A percentile compares a stretch with the other conserved stretches of the same genome.
Evolutionary conservation across 306 rosid genomes (phyloP).

Genomic region (Dryas drummondii): DNA sequence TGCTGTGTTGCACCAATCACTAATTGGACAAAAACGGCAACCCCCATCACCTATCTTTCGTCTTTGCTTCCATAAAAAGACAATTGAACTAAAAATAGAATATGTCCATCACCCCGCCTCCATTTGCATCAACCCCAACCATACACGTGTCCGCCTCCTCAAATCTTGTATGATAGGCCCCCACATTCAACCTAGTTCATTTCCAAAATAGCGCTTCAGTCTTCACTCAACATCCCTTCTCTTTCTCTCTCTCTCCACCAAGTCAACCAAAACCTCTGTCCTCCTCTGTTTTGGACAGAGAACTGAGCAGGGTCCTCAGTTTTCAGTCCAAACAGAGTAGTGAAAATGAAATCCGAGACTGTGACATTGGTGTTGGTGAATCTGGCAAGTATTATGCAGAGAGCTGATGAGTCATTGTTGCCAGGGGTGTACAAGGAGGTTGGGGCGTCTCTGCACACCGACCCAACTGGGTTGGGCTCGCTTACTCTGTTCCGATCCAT

Average conservation of each 20-base stretch:
- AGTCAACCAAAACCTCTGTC: constrained; percentile 12
- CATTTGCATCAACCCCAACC: neutral
- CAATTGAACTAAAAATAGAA: neutral
- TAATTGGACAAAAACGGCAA: no score
- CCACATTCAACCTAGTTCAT: neutral
- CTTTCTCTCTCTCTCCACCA: no score
- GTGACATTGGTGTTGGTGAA: constrained; percentile 63
- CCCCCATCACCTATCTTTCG: no score
- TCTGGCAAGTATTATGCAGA: constrained; percentile 67
- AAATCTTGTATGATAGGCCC: neutral
- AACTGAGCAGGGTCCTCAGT: neutral
- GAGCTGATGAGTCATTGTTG: constrained; percentile 70
- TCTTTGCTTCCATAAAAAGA: neutral
- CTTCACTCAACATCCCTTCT: neutral
- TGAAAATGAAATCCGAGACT: constrained; percentile 56
- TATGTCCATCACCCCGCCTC: neutral
- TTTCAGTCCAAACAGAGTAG: neutral
- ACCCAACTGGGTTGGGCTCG: constrained; percentile 77
- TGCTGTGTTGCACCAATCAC: no score
- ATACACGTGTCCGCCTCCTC: neutral
- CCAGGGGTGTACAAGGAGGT: constrained; percentile 85
- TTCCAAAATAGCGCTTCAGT: neutral
- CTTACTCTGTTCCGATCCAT: constrained; percentile 76
- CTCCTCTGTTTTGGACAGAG: neutral
- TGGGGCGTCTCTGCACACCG: constrained; percentile 64